Evolutionary conservation across 1,284 basidiomycete genomes (phyloP).

Genomic region (Puccinia polysora): DNA sequence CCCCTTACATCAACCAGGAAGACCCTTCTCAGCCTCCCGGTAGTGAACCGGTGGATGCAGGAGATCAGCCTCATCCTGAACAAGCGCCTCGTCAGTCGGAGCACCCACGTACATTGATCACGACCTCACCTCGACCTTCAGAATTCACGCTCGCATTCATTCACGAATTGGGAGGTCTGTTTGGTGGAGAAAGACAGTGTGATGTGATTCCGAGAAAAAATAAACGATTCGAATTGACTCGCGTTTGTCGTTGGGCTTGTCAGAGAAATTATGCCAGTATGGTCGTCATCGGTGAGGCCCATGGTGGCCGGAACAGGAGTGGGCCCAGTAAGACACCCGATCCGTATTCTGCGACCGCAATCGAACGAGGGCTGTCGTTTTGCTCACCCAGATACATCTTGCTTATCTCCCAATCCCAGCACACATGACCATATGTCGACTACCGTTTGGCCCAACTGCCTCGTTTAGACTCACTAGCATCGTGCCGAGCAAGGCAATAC

Average conservation of each 20-base stretch:
- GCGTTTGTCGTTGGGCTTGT: slow-evolving; percentile 89
- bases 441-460: slow-evolving; percentile 88
- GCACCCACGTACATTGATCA: slow-evolving; percentile 51
- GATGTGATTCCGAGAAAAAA: slow-evolving; percentile 86
- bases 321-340: slow-evolving; percentile 27
- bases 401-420: slow-evolving; percentile 58
- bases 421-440: slow-evolving; percentile 82
- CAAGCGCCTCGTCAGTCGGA: slow-evolving; percentile 57
- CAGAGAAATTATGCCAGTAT: slow-evolving; percentile 80
- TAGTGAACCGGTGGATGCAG: slow-evolving; percentile 51
- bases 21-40: slow-evolving; percentile 50
- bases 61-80: slow-evolving; percentile 50
- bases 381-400: background rate
- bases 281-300: slow-evolving; percentile 90
- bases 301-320: slow-evolving; percentile 50
- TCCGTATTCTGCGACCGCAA: background rate
- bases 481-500: slow-evolving; percentile 37
- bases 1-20: slow-evolving; percentile 18
- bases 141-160: slow-evolving; percentile 35
- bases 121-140: slow-evolving; percentile 35
- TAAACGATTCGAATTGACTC: slow-evolving; percentile 86
- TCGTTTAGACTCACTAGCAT: slow-evolving; percentile 93
- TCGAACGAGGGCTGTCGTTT: background rate
- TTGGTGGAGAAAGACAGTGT: slow-evolving; percentile 68
- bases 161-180: slow-evolving; percentile 74